Conservation (phyloP, 257 asterid species). For the Nicotiana attenuata region DNA sequence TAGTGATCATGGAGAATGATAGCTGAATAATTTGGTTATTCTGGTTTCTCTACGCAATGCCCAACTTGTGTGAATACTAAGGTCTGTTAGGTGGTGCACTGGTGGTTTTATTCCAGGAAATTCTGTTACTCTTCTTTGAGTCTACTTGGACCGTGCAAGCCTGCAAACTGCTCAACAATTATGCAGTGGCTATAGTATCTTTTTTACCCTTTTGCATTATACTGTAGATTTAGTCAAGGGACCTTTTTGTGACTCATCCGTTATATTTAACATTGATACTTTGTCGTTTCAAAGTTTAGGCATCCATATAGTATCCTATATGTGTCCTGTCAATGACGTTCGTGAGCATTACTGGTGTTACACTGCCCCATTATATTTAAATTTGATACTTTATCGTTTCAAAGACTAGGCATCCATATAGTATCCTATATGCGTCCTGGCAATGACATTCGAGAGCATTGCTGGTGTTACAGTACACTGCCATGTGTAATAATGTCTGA, state of each 20-base stretch:
- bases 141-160: background rate
- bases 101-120: background rate
- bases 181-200: background rate
- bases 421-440: background rate
- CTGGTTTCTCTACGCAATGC: background rate
- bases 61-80: background rate
- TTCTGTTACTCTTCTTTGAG: background rate
- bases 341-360: background rate
- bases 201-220: background rate
- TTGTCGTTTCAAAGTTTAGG: background rate
- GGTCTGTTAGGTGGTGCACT: background rate
- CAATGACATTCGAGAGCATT: background rate
- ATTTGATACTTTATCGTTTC: background rate
- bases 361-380: background rate
- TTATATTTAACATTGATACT: background rate
- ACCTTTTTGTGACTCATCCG: background rate
- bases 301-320: background rate
- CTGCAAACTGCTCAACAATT: background rate
- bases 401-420: background rate
- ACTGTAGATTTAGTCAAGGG: no score
- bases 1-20: background rate
- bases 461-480: background rate
- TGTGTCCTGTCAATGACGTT: background rate
- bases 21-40: background rate
- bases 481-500: background rate